Evolutionary conservation across 768 basidiomycete species (phyloP), one percentile per base, ranked within the genome.

Genomic region (Hygrocybe coccinea): DNA sequence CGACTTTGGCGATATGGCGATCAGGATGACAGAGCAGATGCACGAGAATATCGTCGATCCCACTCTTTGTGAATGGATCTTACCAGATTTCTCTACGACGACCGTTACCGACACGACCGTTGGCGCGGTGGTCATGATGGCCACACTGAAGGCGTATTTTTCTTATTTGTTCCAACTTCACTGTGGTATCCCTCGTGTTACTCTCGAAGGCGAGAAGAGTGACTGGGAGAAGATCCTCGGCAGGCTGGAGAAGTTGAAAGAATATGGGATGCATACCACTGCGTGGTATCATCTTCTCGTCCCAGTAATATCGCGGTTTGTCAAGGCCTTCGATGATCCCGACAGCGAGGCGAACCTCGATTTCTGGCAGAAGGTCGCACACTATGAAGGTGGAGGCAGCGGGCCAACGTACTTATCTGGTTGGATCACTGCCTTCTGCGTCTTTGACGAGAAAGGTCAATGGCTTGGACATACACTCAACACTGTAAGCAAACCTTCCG

Each of bases 161-260:
- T 12, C 60, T 6, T 71, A 65, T 15, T 55, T 71, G 10, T 46
- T 24, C 5, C 29, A 4, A 8, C 4, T 8, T n/a, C n/a, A n/a
- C n/a, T 71, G 73, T 22, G 72, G 75, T 10, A 71, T 74, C n/a
- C 69, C 74, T 34, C 63, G 59, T 46, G 66, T 74, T 48, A 72
- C 71, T 35, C 62, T 74, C 35, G 63, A 66, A 25, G 75, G 73
- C 0, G 63, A 62, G 36, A 66, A 60, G 19, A 51, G 58, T 19
- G 73, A 76, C 55, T 75, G 71, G 68, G 46, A 67, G 24, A 52
- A 47, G 9, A 66, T 76, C 8, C 59, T 71, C 1, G 8, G 33
- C 15, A 60, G 71, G 7, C 52, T 74, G 24, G 73, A 74, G 8
- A 66, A 64, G 41, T 55, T 76, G 52, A 66, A 67, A 36, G 57